Conservation (phyloP, 1,284 basidiomycete genomes). For the Pseudozyma pruni region DNA sequence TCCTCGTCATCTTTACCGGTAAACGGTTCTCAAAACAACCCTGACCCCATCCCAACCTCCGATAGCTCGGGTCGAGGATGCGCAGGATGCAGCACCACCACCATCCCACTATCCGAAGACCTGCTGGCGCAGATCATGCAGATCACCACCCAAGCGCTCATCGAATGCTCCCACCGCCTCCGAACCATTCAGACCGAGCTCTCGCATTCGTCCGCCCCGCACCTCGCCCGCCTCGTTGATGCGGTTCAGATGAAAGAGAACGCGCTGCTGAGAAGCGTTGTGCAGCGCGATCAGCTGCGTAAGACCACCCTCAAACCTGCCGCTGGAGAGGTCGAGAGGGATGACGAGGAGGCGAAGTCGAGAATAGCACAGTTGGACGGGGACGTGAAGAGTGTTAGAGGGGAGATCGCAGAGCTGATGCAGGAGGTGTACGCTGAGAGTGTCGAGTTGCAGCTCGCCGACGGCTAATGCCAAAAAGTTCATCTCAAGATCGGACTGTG, state of each 20-base stretch:
- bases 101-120: slow-evolving; percentile 26
- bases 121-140: slow-evolving; percentile 46
- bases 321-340: not conserved
- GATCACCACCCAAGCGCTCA: slow-evolving; percentile 50
- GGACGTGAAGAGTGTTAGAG: slow-evolving; percentile 9
- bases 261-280: slow-evolving; percentile 23
- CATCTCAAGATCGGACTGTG: not conserved
- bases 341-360: slow-evolving; percentile 1
- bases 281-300: slow-evolving; percentile 45
- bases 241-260: slow-evolving; percentile 45
- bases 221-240: slow-evolving; percentile 31
- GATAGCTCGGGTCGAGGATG: slow-evolving; percentile 6
- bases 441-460: slow-evolving; percentile 34
- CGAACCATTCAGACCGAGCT: slow-evolving; percentile 49
- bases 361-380: slow-evolving; percentile 15
- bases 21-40: slow-evolving; percentile 25
- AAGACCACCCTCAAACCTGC: slow-evolving; percentile 12
- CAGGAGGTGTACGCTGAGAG: slow-evolving; percentile 48
- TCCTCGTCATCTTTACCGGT: slow-evolving; percentile 7
- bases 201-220: slow-evolving; percentile 8
- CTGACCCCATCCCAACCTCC: not conserved
- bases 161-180: slow-evolving; percentile 47
- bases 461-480: slow-evolving; percentile 4
- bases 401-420: slow-evolving; percentile 44
- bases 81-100: slow-evolving; percentile 26